Evolutionary conservation across 2,329 filamentous ascomycete genomes (phyloP), one percentile per base, ranked within the genome.

Genomic region (Aspergillus fumigatus): DNA sequence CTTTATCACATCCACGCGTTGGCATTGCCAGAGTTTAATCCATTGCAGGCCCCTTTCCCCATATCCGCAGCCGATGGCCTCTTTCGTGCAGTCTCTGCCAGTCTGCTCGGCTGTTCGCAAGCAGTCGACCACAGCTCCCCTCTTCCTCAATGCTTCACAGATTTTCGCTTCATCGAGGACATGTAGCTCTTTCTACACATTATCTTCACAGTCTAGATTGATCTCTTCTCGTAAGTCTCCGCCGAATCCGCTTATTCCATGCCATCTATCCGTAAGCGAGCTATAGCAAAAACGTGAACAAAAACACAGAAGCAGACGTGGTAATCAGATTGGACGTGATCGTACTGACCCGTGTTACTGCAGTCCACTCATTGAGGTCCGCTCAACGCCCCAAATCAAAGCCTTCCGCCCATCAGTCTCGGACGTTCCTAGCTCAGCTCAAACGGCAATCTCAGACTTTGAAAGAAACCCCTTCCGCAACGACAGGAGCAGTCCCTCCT

Each of bases 391-490:
- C 57, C 40, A 54, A 55, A 38, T 59, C 60, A 17, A 23, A 23
- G 38, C 59, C 55, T 52, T 59, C 63, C 38, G 47, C 57, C 19
- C 67, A 65, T 51, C 72, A 75, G 67, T 65, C 63, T 48, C 67
- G 72, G 51, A 71, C 68, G 25, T 75, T 75, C 62, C 62, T 75
- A 49, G 70, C 69, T 32, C 70, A 75, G 58, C 66, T 75, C 51
- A 65, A 65, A 55, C 73, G 67, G 43, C 69, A 72, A 65, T 68
- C 70, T 23, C 72, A 72, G 60, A 68, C 68, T 49, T 53, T 71
- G 17, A 71, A 69, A 62, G 66, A 70, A 54, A 62, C 52, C 56
- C 40, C 58, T 35, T 54, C 65, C 32, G 59, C 63, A 14, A 56
- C 45, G 27, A 55, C 53, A 52, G 61, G 62, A 53, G 57, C 62